These are phyloP conservation scores for Hirsutella thompsonii DNA, from an alignment of 2,329 filamentous ascomycete species.

Conservation along the genomic window DNA sequence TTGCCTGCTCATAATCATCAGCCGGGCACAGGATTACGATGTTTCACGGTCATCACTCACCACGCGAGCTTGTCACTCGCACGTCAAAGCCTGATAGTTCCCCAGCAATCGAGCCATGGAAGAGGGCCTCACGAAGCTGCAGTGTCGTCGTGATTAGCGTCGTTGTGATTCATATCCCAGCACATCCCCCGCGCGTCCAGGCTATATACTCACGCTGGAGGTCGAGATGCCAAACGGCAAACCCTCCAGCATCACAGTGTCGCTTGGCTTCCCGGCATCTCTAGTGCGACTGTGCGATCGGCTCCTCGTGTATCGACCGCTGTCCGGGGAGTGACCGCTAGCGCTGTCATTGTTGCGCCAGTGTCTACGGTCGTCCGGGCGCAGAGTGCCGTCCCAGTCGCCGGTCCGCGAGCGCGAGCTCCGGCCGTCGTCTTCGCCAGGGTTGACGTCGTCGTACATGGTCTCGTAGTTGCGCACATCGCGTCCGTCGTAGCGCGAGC, in stretches of 20 bases:
- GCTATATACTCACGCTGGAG: constrained; percentile 27
- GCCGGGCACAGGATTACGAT: constrained; percentile 5
- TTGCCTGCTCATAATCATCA: constrained; percentile 18
- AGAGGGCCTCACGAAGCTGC: constrained; percentile 23
- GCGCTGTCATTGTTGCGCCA: constrained; percentile 4
- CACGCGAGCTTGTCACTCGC: constrained; percentile 22
- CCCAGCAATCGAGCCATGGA: constrained; percentile 19
- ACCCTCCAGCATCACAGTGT: constrained; percentile 43
- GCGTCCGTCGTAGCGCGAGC: constrained; percentile 12
- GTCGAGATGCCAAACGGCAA: constrained; percentile 34
- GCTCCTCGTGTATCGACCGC: constrained; percentile 9
- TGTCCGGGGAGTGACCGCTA: neutral
- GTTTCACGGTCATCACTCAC: constrained; percentile 8
- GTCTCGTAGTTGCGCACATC: constrained; percentile 20
- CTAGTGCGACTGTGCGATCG: constrained; percentile 21
- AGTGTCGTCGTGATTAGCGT: neutral
- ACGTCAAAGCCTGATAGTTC: constrained; percentile 25
- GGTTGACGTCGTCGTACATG: constrained; percentile 26
- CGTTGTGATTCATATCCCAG: neutral
- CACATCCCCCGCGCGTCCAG: neutral
- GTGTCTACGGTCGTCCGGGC: constrained; percentile 8
- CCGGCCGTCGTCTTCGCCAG: constrained; percentile 6
- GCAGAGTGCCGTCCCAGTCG: constrained; percentile 9
- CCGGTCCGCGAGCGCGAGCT: constrained; percentile 7
- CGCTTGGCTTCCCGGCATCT: constrained; percentile 28